A percentile compares a stretch with the other conserved stretches of the same genome.
These are phyloP conservation scores for Pseudognaphalium luteoalbum DNA, from an alignment of 129 eudicot species.

Conservation along the genomic window DNA sequence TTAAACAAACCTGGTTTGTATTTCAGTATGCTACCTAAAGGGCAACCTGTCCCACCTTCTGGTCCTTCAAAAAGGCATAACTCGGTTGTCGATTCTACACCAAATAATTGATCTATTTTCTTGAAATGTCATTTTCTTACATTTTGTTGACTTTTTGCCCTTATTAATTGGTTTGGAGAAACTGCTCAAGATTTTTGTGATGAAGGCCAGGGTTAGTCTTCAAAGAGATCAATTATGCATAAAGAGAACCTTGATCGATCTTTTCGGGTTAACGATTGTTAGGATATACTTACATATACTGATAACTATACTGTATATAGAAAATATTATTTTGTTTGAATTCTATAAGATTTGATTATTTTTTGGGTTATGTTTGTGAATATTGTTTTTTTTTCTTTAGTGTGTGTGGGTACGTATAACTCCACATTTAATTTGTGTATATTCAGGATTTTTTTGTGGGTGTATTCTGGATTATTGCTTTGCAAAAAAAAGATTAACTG, in stretches of 20 bases:
- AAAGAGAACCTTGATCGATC: neutral
- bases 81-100: slow-evolving; percentile 35
- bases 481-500: neutral
- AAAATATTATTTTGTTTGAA: slow-evolving; percentile 23
- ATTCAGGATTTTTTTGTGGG: too few species aligned
- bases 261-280: slow-evolving; percentile 5
- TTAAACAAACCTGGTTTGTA: slow-evolving; percentile 26
- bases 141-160: slow-evolving; percentile 8
- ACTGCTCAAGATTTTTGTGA: slow-evolving; percentile 30
- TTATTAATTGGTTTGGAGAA: neutral
- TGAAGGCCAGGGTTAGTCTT: slow-evolving; percentile 15
- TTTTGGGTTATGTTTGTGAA: too few species aligned
- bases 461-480: slow-evolving; percentile 3
- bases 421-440: slow-evolving; percentile 1
- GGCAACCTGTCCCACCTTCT: slow-evolving; percentile 58
- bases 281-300: slow-evolving; percentile 8
- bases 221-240: slow-evolving; percentile 1
- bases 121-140: neutral
- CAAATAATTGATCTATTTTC: slow-evolving; percentile 12
- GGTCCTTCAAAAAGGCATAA: slow-evolving; percentile 86
- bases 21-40: slow-evolving; percentile 52
- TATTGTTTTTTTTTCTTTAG: slow-evolving; percentile 16
- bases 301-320: slow-evolving; percentile 29
- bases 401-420: neutral
- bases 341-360: slow-evolving; percentile 1